Percentiles rank a stretch among this genome's conserved stretches.
Conservation (phyloP, 164 flowering plant species). For the Dillenia turbinata region DNA sequence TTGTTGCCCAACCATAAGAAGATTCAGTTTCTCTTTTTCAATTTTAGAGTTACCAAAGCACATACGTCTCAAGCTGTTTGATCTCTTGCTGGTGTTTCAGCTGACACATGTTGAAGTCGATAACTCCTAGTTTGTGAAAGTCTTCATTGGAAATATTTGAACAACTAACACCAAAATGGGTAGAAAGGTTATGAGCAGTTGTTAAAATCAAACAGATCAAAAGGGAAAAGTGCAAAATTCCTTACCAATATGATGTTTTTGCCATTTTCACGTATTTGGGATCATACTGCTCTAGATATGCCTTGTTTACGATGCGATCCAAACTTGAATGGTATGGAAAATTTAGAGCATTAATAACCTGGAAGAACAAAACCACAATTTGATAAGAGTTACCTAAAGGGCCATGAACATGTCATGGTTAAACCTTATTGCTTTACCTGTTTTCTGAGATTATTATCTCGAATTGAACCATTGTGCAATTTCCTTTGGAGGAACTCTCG, state of each 20-base stretch:
- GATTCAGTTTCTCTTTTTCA: too few species aligned
- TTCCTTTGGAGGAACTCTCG: conserved; percentile 16
- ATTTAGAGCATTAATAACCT: conserved; percentile 10
- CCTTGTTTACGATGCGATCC: conserved; percentile 15
- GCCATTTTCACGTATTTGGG: conserved; percentile 6
- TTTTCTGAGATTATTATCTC: neutral
- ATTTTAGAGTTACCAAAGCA: neutral
- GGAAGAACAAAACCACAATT: neutral
- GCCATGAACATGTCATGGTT: too few species aligned
- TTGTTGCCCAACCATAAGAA: too few species aligned
- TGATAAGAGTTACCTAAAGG: too few species aligned
- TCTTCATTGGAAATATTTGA: conserved; percentile 13
- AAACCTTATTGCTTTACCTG: too few species aligned
- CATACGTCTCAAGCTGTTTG: conserved; percentile 19
- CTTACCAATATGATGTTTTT: conserved; percentile 28
- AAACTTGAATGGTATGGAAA: conserved; percentile 20
- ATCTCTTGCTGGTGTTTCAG: conserved; percentile 20
- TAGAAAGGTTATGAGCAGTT: too few species aligned
- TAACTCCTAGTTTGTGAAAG: conserved; percentile 20
- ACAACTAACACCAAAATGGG: conserved; percentile 6
- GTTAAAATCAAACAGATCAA: too few species aligned
- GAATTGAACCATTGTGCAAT: conserved; percentile 4
- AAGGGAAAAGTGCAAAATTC: conserved; percentile 3
- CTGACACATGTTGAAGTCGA: conserved; percentile 27
- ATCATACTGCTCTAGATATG: conserved; percentile 2